phyloP scores from a whole-genome alignment of 768 basidiomycete genomes.

The Boletus coccyginus region DNA sequence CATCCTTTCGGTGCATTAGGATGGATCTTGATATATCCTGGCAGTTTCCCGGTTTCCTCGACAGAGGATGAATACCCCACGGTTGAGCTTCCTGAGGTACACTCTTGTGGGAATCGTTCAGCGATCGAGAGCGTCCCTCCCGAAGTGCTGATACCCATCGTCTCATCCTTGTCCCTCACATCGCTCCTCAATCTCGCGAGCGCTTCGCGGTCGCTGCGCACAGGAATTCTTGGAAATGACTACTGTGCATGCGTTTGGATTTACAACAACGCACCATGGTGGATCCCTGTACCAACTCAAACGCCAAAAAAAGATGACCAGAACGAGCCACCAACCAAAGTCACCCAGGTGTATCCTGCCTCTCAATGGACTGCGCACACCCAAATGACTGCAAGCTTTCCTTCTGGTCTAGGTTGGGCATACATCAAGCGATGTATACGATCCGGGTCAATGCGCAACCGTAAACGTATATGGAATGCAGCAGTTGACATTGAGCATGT shows the following conservation, averaged over 20 bases:
- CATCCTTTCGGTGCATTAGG: no score
- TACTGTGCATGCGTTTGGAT: background rate
- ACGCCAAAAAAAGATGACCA: background rate
- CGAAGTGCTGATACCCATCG: background rate
- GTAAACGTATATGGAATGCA: background rate
- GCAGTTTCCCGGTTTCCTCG: background rate
- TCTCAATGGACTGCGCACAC: background rate
- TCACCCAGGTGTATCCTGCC: background rate
- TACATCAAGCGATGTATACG: background rate
- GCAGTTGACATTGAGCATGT: background rate
- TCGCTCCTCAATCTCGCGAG: background rate
- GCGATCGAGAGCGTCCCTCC: background rate
- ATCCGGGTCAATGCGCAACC: constrained; percentile 1
- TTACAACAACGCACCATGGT: background rate
- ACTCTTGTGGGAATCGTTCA: background rate
- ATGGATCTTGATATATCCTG: background rate
- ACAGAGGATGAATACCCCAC: background rate
- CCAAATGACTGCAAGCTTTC: background rate
- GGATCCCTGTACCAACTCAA: background rate
- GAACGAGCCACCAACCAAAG: no score
- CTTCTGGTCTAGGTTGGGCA: background rate
- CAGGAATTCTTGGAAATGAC: background rate
- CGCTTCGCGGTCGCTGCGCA: background rate
- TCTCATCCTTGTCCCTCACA: background rate
- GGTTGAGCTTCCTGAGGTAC: background rate